Evolutionary conservation across 306 rosid species (phyloP).

Genomic region (Lupinus albus): DNA sequence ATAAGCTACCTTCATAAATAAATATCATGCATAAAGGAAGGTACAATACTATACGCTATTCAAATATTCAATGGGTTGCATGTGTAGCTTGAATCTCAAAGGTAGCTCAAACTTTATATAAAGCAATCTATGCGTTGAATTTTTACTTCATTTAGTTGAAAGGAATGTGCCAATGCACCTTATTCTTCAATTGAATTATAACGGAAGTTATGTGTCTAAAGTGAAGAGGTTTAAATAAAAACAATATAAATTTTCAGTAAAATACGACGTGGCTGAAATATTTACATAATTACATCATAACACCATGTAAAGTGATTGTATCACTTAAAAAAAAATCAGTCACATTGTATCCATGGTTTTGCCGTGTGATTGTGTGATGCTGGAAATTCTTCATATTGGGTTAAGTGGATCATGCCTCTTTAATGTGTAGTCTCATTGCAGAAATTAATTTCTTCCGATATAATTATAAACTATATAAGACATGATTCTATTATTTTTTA

Average conservation of each 20-base stretch:
- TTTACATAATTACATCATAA: background rate
- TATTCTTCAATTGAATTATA: background rate
- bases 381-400: background rate
- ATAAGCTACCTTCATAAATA: too few species aligned
- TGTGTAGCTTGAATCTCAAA: background rate
- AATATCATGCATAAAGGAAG: background rate
- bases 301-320: background rate
- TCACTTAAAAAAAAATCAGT: background rate
- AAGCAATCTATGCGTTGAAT: background rate
- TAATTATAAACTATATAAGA: too few species aligned
- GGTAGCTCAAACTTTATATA: conserved; percentile 1
- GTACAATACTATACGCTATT: background rate
- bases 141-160: background rate
- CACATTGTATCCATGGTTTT: background rate
- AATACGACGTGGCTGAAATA: background rate
- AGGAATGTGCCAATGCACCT: background rate
- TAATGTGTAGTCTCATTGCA: too few species aligned
- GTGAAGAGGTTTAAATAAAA: background rate
- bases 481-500: too few species aligned
- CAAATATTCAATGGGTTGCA: background rate
- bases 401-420: too few species aligned
- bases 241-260: too few species aligned
- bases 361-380: too few species aligned
- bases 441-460: too few species aligned
- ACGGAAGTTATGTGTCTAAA: background rate